Percentiles rank a stretch among this genome's conserved stretches.
Evolutionary conservation across 352 stramenopile genomes (phyloP).

Genomic region (Vaucheria bursata): DNA sequence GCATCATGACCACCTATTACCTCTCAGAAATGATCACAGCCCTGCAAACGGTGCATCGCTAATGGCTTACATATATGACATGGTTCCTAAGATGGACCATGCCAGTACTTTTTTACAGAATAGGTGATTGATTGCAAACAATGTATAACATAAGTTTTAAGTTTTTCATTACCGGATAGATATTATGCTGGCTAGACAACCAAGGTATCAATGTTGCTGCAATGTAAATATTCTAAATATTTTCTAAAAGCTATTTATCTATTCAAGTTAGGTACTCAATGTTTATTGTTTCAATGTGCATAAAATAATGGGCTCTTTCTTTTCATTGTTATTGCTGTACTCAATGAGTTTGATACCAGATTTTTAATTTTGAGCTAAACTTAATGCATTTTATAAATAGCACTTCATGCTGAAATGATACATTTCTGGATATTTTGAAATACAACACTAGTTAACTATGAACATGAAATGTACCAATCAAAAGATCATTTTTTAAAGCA

Average conservation of each 20-base stretch:
- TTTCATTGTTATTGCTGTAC: no score
- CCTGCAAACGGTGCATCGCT: constrained; percentile 36
- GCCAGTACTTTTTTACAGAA: constrained; percentile 36
- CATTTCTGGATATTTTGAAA: no score
- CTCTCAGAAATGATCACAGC: constrained; percentile 40
- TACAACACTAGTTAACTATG: no score
- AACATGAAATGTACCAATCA: no score
- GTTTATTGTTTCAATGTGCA: background rate
- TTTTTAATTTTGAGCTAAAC: no score
- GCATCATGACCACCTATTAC: constrained; percentile 38
- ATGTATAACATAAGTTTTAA: background rate
- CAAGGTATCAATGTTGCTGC: no score
- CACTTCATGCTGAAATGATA: no score
- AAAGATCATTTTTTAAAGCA: no score
- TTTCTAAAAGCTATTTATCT: background rate
- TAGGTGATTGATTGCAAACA: background rate
- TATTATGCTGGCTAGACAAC: no score
- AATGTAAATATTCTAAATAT: background rate
- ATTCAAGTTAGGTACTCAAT: background rate
- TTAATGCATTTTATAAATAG: no score
- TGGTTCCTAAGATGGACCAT: constrained; percentile 25
- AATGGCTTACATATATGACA: constrained; percentile 42
- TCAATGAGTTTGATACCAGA: no score
- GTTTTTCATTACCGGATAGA: background rate
- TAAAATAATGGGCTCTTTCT: background rate